phyloP scores from a whole-genome alignment of 768 basidiomycete species.

The Podaxis sp. region DNA sequence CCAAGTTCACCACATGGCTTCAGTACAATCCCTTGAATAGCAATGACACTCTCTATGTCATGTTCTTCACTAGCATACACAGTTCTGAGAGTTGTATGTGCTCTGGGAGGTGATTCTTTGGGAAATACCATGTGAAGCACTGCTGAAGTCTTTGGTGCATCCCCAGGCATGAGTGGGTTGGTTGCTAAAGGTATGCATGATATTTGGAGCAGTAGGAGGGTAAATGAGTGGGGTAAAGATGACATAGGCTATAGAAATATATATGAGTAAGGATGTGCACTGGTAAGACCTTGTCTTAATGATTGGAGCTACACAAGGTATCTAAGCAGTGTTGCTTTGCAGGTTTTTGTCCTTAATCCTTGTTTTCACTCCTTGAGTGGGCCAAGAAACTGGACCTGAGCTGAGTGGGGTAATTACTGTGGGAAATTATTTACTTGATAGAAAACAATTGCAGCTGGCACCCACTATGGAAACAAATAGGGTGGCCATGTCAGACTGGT shows the following conservation, averaged over 20 bases:
- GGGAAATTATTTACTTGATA: neutral
- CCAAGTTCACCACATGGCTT: constrained; percentile 7
- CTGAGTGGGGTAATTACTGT: neutral
- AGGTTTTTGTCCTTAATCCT: too few species aligned
- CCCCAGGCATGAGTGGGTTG: too few species aligned
- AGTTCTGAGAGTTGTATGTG: constrained; percentile 13
- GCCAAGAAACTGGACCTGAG: neutral
- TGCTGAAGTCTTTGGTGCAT: neutral
- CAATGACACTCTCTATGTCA: constrained; percentile 6
- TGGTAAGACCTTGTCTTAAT: neutral
- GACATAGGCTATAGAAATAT: neutral
- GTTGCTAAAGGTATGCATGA: too few species aligned
- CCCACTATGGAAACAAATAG: neutral
- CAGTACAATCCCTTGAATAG: neutral
- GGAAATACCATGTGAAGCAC: neutral
- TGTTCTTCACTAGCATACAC: constrained; percentile 10
- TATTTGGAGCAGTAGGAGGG: too few species aligned
- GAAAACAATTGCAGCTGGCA: neutral
- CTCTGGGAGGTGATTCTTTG: neutral
- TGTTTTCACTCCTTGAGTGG: neutral
- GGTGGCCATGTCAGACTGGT: neutral
- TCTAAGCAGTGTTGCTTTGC: neutral
- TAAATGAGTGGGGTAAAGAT: neutral
- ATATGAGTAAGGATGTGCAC: neutral
- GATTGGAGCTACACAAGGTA: neutral